A percentile compares a stretch with the other conserved stretches of the same genome.
These are phyloP conservation scores for Tolypocladium tundrense DNA, from an alignment of 2,329 filamentous ascomycete genomes.

Conservation along the genomic window DNA sequence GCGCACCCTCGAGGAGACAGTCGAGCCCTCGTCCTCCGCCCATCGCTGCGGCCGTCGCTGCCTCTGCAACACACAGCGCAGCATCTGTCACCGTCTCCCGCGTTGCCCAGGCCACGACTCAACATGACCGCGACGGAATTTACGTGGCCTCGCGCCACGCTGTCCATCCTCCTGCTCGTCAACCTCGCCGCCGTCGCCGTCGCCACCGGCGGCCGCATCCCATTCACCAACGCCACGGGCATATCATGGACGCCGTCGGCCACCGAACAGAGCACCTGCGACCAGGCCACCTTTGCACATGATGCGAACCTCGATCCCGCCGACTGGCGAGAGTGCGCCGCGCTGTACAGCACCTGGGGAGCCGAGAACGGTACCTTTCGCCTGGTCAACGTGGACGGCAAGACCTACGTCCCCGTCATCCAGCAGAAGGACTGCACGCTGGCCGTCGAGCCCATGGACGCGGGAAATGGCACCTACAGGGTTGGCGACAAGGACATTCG, in stretches of 20 bases:
- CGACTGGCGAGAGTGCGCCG: conserved; percentile 19
- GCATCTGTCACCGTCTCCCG: neutral
- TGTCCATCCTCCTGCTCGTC: neutral
- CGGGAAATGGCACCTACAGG: conserved; percentile 8
- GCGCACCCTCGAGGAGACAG: too few species aligned
- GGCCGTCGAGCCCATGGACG: conserved; percentile 12
- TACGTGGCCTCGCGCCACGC: neutral
- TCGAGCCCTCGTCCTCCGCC: neutral
- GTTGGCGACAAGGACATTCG: conserved; percentile 15
- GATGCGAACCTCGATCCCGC: conserved; percentile 12
- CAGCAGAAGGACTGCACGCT: conserved; percentile 15
- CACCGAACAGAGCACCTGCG: conserved; percentile 15
- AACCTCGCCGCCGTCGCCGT: neutral
- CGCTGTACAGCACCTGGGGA: conserved; percentile 18
- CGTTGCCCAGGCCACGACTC: neutral
- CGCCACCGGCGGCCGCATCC: conserved; percentile 1
- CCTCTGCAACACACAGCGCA: neutral
- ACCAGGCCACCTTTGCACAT: conserved; percentile 12
- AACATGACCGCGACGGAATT: too few species aligned
- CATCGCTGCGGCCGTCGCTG: neutral
- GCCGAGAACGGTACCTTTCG: conserved; percentile 19
- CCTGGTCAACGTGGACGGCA: conserved; percentile 8
- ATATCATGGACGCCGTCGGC: conserved; percentile 15
- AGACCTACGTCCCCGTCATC: conserved; percentile 12
- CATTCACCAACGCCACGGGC: conserved; percentile 7